These are phyloP conservation scores for Lepidium didymum DNA, from an alignment of 345 rosid species.

Conservation along the genomic window DNA sequence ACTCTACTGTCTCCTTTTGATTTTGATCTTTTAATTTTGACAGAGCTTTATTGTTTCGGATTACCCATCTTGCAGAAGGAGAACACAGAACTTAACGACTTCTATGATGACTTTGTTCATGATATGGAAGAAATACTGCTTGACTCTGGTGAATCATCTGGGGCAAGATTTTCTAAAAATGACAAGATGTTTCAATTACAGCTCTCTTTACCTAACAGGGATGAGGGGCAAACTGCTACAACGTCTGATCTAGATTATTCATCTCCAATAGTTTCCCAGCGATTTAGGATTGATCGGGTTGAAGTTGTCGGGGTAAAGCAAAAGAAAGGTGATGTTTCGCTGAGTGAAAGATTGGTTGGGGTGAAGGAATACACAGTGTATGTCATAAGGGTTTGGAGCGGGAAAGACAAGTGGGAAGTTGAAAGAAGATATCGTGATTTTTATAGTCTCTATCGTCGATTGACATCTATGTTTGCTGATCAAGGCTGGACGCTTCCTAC, in stretches of 20 bases:
- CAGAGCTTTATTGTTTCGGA: constrained; percentile 19
- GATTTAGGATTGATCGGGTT: constrained; percentile 57
- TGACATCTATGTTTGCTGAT: constrained; percentile 65
- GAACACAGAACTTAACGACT: constrained; percentile 47
- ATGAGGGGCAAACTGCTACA: constrained; percentile 75
- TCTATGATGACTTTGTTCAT: constrained; percentile 78
- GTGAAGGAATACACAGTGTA: constrained; percentile 89
- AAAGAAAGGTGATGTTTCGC: constrained; percentile 84
- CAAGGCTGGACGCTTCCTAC: constrained; percentile 84
- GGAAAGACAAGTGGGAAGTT: constrained; percentile 78
- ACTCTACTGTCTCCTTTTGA: not conserved
- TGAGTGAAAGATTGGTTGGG: constrained; percentile 93
- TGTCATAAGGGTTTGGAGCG: constrained; percentile 69
- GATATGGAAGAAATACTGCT: constrained; percentile 98
- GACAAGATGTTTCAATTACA: constrained; percentile 44
- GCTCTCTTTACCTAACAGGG: constrained; percentile 51
- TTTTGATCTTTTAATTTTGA: not conserved
- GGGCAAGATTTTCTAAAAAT: constrained; percentile 49
- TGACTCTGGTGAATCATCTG: constrained; percentile 65
- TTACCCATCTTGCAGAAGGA: constrained; percentile 44
- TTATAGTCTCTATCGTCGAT: constrained; percentile 65
- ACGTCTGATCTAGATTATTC: constrained; percentile 48
- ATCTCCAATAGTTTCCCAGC: constrained; percentile 30
- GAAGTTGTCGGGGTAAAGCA: constrained; percentile 91
- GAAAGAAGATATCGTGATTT: constrained; percentile 95